Percentiles rank a stretch among this genome's conserved stretches.
Evolutionary conservation across 192 early-diverging fungal genomes (phyloP).

Genomic region (Piromyces finnis): DNA sequence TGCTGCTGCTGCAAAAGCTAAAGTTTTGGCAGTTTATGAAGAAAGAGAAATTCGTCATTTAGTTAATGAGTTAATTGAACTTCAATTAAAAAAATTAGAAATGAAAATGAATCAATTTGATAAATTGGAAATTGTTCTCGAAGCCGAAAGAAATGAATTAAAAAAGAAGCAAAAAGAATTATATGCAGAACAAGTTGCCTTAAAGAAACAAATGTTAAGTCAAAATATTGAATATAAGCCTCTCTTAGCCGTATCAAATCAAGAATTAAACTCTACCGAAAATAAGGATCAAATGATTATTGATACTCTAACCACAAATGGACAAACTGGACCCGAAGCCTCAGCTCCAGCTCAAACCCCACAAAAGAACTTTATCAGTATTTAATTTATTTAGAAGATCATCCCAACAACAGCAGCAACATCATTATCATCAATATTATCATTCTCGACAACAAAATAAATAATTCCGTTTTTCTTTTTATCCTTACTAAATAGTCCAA

Average conservation of each 20-base stretch:
- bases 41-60: slow-evolving; percentile 70
- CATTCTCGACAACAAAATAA: too few relatives aligned
- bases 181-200: not conserved
- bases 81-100: slow-evolving; percentile 76
- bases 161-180: slow-evolving; percentile 29
- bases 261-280: not conserved
- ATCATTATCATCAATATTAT: too few relatives aligned
- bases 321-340: too few relatives aligned
- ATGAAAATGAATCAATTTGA: slow-evolving; percentile 88
- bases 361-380: not conserved
- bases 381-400: not conserved
- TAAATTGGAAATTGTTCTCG: slow-evolving; percentile 72
- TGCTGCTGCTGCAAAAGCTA: slow-evolving; percentile 79
- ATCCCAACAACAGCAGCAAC: too few relatives aligned
- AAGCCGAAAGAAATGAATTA: slow-evolving; percentile 69
- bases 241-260: not conserved
- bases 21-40: slow-evolving; percentile 59
- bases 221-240: not conserved
- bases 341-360: not conserved
- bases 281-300: not conserved
- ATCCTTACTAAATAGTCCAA: too few relatives aligned
- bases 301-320: not conserved
- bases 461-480: too few relatives aligned
- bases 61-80: slow-evolving; percentile 63
- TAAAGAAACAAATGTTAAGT: not conserved